These are phyloP conservation scores for Angophora floribunda DNA, from an alignment of 345 rosid species.

Conservation along the genomic window DNA sequence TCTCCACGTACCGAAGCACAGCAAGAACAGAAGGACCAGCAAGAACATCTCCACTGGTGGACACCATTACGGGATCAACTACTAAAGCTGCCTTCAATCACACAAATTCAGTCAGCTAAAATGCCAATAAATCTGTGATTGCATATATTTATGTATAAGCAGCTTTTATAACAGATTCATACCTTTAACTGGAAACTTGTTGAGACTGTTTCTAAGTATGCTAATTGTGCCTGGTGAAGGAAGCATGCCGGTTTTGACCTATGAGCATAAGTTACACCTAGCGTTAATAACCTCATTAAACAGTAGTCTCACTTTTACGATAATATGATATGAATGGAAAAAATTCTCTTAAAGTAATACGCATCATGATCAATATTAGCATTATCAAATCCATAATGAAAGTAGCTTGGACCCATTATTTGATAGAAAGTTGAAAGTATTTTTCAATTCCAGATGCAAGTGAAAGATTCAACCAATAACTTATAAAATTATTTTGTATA, in stretches of 20 bases:
- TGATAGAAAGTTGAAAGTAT: background rate
- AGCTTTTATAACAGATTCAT: background rate
- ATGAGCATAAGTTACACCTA: background rate
- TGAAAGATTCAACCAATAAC: background rate
- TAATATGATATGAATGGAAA: background rate
- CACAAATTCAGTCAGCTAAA: conserved; percentile 12
- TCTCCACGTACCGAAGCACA: conserved; percentile 28
- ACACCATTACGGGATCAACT: conserved; percentile 98
- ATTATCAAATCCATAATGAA: background rate
- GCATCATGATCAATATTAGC: background rate
- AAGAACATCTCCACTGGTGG: conserved; percentile 88
- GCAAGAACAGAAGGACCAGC: conserved; percentile 72
- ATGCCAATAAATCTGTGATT: no score
- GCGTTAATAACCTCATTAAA: background rate
- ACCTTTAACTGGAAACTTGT: conserved; percentile 65
- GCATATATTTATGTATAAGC: background rate
- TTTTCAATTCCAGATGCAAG: background rate
- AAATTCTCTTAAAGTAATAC: background rate
- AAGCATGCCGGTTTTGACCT: conserved; percentile 98
- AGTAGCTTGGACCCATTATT: background rate
- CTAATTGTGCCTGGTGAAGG: conserved; percentile 65
- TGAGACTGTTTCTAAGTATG: conserved; percentile 42
- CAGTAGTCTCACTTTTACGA: background rate
- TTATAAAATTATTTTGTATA: background rate
- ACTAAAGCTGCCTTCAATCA: conserved; percentile 74